A percentile compares a stretch with the other conserved stretches of the same genome.
These are phyloP conservation scores for Helminthosporium solani DNA, from an alignment of 2,329 filamentous ascomycete genomes.

Conservation along the genomic window DNA sequence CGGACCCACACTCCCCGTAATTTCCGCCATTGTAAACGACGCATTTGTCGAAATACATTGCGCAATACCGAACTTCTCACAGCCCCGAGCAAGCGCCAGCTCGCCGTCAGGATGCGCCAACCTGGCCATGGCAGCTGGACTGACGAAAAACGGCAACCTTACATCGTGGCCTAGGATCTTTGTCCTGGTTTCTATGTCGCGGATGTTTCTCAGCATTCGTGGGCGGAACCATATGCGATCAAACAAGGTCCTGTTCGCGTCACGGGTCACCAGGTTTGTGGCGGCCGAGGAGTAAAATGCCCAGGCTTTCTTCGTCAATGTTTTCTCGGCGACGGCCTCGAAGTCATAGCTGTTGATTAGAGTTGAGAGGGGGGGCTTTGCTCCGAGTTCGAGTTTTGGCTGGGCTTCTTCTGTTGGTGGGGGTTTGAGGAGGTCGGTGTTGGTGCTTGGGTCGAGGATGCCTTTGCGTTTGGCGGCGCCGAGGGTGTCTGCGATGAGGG, in stretches of 20 bases:
- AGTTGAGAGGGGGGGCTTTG: constrained; percentile 42
- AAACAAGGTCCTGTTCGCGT: constrained; percentile 46
- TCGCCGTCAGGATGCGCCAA: constrained; percentile 34
- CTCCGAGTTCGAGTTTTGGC: constrained; percentile 4
- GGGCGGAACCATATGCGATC: constrained; percentile 51
- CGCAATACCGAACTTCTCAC: constrained; percentile 24
- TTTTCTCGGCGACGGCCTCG: constrained; percentile 43
- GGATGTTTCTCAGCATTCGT: constrained; percentile 46
- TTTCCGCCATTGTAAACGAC: constrained; percentile 24
- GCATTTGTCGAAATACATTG: constrained; percentile 36
- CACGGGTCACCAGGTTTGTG: constrained; percentile 52
- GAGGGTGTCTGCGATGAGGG: constrained; percentile 39
- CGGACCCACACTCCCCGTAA: constrained; percentile 11
- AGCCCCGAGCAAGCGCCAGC: constrained; percentile 26
- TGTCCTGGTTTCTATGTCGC: constrained; percentile 13
- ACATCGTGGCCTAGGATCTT: constrained; percentile 22
- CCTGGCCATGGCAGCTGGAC: constrained; percentile 30
- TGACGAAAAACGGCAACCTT: constrained; percentile 30
- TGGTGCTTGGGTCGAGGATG: constrained; percentile 3
- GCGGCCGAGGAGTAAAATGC: constrained; percentile 53
- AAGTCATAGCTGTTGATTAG: constrained; percentile 48
- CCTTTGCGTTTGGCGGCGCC: constrained; percentile 34
- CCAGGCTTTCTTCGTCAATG: constrained; percentile 44
- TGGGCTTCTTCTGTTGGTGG: constrained; percentile 7
- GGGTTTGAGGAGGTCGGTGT: constrained; percentile 6